These are phyloP conservation scores for Penicillium sp. DNA, from an alignment of 2,329 filamentous ascomycete genomes.

Conservation along the genomic window DNA sequence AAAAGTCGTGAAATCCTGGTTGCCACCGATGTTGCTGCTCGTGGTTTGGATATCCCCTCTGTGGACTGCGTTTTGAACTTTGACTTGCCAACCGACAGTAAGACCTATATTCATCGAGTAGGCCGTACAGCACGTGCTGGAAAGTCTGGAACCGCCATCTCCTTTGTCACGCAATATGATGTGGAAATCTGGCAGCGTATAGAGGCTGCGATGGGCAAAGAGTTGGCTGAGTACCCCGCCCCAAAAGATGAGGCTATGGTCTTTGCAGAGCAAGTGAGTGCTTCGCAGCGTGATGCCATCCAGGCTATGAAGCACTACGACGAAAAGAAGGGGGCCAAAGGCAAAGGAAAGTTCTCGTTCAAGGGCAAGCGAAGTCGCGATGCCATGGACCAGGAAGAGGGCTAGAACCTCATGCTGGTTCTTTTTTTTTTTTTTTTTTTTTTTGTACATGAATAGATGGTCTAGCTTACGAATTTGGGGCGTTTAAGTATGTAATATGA, in stretches of 20 bases:
- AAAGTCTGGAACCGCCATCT: conserved; percentile 75
- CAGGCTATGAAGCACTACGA: conserved; percentile 78
- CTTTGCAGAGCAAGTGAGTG: conserved; percentile 62
- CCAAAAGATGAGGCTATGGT: conserved; percentile 84
- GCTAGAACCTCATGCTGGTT: conserved; percentile 42
- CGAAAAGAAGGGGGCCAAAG: conserved; percentile 61
- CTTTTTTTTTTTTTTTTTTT: background rate
- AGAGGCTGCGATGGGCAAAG: conserved; percentile 76
- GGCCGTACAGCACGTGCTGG: conserved; percentile 85
- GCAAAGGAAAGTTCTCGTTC: conserved; percentile 47
- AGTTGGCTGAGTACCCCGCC: conserved; percentile 66
- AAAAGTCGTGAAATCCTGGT: conserved; percentile 79
- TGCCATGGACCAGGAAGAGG: conserved; percentile 75
- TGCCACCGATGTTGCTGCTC: conserved; percentile 88
- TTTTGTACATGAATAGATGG: conserved; percentile 15
- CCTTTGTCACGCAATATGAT: conserved; percentile 83
- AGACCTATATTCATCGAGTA: conserved; percentile 88
- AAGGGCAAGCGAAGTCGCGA: conserved; percentile 58
- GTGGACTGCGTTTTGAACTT: conserved; percentile 86
- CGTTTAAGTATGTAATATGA: conserved; percentile 10
- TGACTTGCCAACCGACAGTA: conserved; percentile 78
- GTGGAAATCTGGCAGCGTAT: conserved; percentile 77
- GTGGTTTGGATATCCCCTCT: conserved; percentile 89
- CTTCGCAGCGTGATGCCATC: conserved; percentile 77
- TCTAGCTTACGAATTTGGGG: conserved; percentile 4